Evolutionary conservation across 352 stramenopile genomes (phyloP).

Genomic region (Thraustotheca clavata): DNA sequence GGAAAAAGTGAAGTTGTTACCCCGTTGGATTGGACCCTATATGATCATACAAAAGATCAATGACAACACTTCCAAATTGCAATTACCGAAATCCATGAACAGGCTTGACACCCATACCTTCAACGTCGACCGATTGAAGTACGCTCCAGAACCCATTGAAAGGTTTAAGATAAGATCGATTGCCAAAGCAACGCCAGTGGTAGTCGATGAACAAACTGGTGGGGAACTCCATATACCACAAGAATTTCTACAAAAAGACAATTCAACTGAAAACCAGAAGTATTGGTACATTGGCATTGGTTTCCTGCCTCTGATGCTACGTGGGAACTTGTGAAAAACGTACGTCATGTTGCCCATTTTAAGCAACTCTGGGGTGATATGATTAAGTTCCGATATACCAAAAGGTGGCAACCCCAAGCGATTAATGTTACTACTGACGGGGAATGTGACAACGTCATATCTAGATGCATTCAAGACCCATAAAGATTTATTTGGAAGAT

Average conservation of each 20-base stretch:
- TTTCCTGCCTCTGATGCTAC: background rate
- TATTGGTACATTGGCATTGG: conserved; percentile 18
- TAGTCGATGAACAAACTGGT: background rate
- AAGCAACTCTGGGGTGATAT: too few relatives aligned
- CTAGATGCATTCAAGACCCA: too few relatives aligned
- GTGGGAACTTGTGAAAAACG: conserved; percentile 18
- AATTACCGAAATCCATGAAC: background rate
- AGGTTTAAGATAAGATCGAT: background rate
- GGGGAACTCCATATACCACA: background rate
- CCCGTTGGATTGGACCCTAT: conserved; percentile 1
- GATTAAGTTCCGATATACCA: too few relatives aligned
- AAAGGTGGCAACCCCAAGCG: too few relatives aligned
- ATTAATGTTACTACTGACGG: too few relatives aligned
- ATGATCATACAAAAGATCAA: background rate
- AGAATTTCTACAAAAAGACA: conserved; percentile 3
- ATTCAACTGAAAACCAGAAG: conserved; percentile 7
- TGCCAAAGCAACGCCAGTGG: background rate
- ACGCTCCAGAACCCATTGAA: background rate
- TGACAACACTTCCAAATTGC: conserved; percentile 1
- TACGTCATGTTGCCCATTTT: conserved; percentile 12
- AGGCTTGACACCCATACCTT: conserved; percentile 13
- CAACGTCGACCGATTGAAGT: conserved; percentile 21
- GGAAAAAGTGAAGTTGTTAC: background rate
- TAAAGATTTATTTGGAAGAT: too few relatives aligned
- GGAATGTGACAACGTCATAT: too few relatives aligned